Base-by-base conservation (phyloP, 108 stramenopile genomes). In the Halocafeteria seosinensis region DNA sequence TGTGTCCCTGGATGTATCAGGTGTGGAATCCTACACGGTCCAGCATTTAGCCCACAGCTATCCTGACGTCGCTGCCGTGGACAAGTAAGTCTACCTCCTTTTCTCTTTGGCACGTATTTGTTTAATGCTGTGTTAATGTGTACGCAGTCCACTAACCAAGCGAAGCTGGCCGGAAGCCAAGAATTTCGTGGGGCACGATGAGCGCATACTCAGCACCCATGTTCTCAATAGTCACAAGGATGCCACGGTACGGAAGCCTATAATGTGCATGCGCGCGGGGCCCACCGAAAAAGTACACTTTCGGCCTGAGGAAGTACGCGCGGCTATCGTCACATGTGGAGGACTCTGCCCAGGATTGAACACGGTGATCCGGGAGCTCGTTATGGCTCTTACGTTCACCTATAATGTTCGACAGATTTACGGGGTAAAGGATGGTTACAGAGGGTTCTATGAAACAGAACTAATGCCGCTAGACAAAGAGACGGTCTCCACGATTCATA, bases 331-430 rank as follows among this genome's bases (percentile, higher is more conserved):
- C 3, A 53, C 52, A 3, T 53, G 52, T 9, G 52, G 52, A 27
- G 52, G 52, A 8, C 64, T 92, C 36, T 92, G 91, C 62, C 95
- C 95, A 4, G 95, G 95, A 5, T 72, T 97, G 34, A 97, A 97
- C 77, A 91, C 87, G 76, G 90, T 94, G 26, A 78, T 97, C 63
- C 82, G 90, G n/a, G 88, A 92, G 70, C 79, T 97, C 34, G 88
- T 88, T 25, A 78, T 84, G 31, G 72, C 88, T 6, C 64, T 96
- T 21, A 73, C 65, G 63, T 70, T 77, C 30, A 36, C 83, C 35
- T 96, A 96, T 67, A 86, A 80, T 9, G 89, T 89, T 55, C 80
- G 89, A 27, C 87, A 77, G 37, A 81, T 91, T 11, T 88, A 79
- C 73, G 91, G 92, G 34, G 85, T 93, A 69, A 76, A 78, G 17